These are phyloP conservation scores for Colletotrichum nymphaeae DNA, from an alignment of 2,329 filamentous ascomycete genomes.

Conservation along the genomic window DNA sequence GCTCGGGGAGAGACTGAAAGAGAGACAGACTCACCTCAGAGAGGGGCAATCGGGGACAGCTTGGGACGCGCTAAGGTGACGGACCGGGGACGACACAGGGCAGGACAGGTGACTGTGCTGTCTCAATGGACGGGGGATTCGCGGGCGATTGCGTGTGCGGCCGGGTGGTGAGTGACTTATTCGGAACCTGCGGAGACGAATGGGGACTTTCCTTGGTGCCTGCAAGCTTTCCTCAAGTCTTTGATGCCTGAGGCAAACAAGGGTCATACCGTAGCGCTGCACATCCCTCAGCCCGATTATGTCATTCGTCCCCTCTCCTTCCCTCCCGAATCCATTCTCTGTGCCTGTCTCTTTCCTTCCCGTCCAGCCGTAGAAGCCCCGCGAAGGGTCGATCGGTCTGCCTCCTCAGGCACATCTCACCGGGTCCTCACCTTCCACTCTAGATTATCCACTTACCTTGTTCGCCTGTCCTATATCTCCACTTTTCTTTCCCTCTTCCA, in stretches of 20 bases:
- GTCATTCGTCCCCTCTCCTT: constrained; percentile 17
- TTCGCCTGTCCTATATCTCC: background rate
- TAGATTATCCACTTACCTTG: constrained; percentile 3
- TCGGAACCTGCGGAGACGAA: constrained; percentile 27
- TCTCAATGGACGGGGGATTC: background rate
- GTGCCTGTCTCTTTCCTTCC: background rate
- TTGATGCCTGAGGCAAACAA: background rate
- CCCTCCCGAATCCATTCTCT: no score
- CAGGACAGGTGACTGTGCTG: constrained; percentile 19
- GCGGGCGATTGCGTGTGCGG: background rate
- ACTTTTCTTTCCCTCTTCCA: background rate
- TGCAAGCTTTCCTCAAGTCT: background rate
- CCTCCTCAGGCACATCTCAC: constrained; percentile 6
- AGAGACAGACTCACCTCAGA: background rate
- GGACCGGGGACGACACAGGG: background rate
- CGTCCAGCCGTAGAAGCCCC: background rate
- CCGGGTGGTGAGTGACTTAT: constrained; percentile 6
- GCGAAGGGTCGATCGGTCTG: constrained; percentile 11
- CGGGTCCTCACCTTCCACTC: background rate
- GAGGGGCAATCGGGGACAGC: background rate
- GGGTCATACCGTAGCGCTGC: background rate
- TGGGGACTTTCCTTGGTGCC: constrained; percentile 4
- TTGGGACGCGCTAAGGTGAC: constrained; percentile 4
- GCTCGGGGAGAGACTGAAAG: background rate
- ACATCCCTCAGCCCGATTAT: constrained; percentile 15